phyloP scores from a whole-genome alignment of 768 basidiomycete genomes.

The Collybiopsis confluens region DNA sequence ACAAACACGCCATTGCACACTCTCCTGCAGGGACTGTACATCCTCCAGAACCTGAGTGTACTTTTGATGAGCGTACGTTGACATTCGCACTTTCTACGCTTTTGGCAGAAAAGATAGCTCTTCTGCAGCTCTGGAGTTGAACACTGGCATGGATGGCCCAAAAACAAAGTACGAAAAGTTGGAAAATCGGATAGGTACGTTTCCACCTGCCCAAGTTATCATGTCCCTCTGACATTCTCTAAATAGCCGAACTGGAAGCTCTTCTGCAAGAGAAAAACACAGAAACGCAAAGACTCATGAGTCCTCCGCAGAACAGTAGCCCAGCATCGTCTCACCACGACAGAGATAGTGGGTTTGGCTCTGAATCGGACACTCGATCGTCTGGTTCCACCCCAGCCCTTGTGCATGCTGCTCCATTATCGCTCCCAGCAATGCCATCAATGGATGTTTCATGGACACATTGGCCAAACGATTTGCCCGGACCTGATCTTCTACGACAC shows the following conservation, averaged over 20 bases:
- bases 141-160: slow-evolving; percentile 41
- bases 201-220: not conserved
- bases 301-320: slow-evolving; percentile 1
- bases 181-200: slow-evolving; percentile 66
- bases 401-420: not conserved
- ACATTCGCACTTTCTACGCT: slow-evolving; percentile 4
- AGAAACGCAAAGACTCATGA: not conserved
- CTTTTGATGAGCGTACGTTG: slow-evolving; percentile 65
- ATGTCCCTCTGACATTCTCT: not conserved
- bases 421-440: not conserved
- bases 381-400: slow-evolving; percentile 5
- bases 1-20: slow-evolving; percentile 63
- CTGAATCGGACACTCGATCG: slow-evolving; percentile 3
- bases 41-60: slow-evolving; percentile 62
- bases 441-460: slow-evolving; percentile 43
- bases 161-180: slow-evolving; percentile 60
- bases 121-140: slow-evolving; percentile 37
- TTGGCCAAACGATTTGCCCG: slow-evolving; percentile 64
- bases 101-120: no score
- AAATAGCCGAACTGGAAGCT: slow-evolving; percentile 63
- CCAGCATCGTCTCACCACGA: slow-evolving; percentile 2
- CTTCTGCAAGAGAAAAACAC: slow-evolving; percentile 56
- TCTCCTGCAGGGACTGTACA: slow-evolving; percentile 51
- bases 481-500: slow-evolving; percentile 58
- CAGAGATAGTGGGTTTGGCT: slow-evolving; percentile 6